A percentile compares a stretch with the other conserved stretches of the same genome.
Conservation (phyloP, 805 yeast species). For the Kodamaea kakaduensis region DNA sequence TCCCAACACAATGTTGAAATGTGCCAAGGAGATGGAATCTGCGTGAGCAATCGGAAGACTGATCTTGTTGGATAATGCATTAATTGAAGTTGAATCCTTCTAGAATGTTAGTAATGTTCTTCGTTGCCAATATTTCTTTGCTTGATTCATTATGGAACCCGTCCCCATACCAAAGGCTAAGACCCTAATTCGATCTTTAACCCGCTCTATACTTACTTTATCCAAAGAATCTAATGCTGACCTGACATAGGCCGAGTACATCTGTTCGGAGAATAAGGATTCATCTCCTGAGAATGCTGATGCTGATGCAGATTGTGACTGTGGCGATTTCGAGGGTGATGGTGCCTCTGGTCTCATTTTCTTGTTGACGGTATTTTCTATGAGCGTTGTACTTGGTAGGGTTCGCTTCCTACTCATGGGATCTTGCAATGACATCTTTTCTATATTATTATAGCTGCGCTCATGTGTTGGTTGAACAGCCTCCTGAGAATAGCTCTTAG, state of each 20-base stretch:
- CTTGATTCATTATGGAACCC: neutral
- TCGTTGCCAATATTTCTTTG: too few species aligned
- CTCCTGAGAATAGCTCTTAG: too few species aligned
- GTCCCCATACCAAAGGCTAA: neutral
- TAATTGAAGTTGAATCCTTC: slow-evolving; percentile 51
- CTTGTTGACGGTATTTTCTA: slow-evolving; percentile 14
- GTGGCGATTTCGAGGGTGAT: slow-evolving; percentile 10
- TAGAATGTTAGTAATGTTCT: slow-evolving; percentile 12
- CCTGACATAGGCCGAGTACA: slow-evolving; percentile 47
- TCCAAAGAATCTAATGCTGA: slow-evolving; percentile 71
- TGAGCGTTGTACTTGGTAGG: slow-evolving; percentile 13
- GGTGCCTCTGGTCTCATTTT: slow-evolving; percentile 17
- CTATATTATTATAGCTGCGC: slow-evolving; percentile 8
- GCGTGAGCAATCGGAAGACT: slow-evolving; percentile 47
- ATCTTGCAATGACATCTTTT: slow-evolving; percentile 33
- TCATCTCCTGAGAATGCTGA: slow-evolving; percentile 6
- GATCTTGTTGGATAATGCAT: slow-evolving; percentile 57
- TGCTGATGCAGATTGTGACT: slow-evolving; percentile 4
- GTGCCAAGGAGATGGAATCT: slow-evolving; percentile 51
- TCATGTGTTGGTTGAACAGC: too few species aligned
- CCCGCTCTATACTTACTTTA: slow-evolving; percentile 40
- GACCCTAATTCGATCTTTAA: too few species aligned
- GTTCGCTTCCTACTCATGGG: slow-evolving; percentile 32
- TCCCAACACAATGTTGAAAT: slow-evolving; percentile 53
- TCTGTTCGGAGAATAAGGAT: slow-evolving; percentile 31